Percentiles rank a stretch among this genome's conserved stretches.
These are phyloP conservation scores for Phytophthora lateralis DNA, from an alignment of 352 stramenopile genomes.

Conservation along the genomic window DNA sequence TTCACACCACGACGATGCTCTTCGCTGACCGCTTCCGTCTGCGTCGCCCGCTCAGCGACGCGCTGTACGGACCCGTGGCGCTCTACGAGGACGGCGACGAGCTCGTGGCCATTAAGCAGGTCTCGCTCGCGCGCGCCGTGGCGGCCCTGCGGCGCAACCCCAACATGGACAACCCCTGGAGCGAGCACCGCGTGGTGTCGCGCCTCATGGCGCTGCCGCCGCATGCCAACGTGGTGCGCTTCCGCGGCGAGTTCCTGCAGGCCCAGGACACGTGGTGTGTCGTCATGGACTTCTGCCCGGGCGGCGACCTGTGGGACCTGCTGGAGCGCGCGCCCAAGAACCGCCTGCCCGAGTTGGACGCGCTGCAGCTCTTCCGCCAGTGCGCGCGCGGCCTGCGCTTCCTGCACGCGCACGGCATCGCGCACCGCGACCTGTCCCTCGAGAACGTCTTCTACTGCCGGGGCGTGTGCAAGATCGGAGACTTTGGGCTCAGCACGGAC, in stretches of 20 bases:
- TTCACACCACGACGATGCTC: slow-evolving; percentile 1
- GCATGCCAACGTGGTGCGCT: slow-evolving; percentile 53
- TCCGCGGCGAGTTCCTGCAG: slow-evolving; percentile 50
- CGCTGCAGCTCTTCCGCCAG: slow-evolving; percentile 37
- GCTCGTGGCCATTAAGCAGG: slow-evolving; percentile 58
- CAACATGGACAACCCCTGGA: slow-evolving; percentile 54
- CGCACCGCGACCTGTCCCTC: slow-evolving; percentile 57
- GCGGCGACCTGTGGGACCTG: slow-evolving; percentile 49
- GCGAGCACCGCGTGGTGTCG: slow-evolving; percentile 36
- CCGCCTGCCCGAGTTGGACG: slow-evolving; percentile 28
- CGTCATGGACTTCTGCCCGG: slow-evolving; percentile 58
- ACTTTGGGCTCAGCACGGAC: slow-evolving; percentile 60
- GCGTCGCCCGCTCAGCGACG: slow-evolving; percentile 20
- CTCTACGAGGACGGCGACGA: slow-evolving; percentile 49
- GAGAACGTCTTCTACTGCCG: slow-evolving; percentile 55
- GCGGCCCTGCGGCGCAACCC: slow-evolving; percentile 25
- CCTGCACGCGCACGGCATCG: slow-evolving; percentile 44
- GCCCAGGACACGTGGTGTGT: slow-evolving; percentile 46
- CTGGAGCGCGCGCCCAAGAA: slow-evolving; percentile 33
- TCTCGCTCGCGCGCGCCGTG: slow-evolving; percentile 36
- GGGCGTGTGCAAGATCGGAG: slow-evolving; percentile 48
- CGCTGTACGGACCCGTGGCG: slow-evolving; percentile 51
- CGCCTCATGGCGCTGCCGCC: slow-evolving; percentile 28
- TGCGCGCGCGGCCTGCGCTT: slow-evolving; percentile 42
- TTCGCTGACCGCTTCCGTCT: slow-evolving; percentile 22